Evolutionary conservation across 768 basidiomycete genomes (phyloP), one percentile per base, ranked within the genome.

Genomic region (Hebeloma cylindrosporum): DNA sequence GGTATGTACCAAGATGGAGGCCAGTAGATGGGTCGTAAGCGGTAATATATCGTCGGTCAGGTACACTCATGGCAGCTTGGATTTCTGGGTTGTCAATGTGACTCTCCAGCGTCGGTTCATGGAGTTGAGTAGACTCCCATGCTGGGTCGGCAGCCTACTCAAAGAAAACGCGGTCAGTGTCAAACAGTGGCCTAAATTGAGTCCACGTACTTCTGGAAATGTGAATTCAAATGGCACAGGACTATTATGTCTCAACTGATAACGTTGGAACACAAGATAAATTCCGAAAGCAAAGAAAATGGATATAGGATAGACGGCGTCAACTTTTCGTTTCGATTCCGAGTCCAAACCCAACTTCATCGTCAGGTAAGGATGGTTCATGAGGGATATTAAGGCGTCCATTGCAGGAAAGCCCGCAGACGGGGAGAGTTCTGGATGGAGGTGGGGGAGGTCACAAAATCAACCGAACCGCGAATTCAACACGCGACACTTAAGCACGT

Each of bases 11-110:
- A 38, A 96, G 73, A 56, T 94, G 92, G 29, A 87, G 73, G 16
- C 83, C 84, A 10, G 89, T 94, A 3, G 93, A 83, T 10, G 95
- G 95, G 64, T 97, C 95, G 56, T 81, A 98, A 60, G 85, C 84
- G 2, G 95, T 98, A 48, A 97, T 86, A 59, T 87, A 92, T 30
- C 80, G 73, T 34, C 79, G 70, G 29, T 72, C 73, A 1, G 68
- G 61, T 22, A 75, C 60, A 9, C 64, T 60, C 32, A 74, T 58
- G 1, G 72, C 59, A 3, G 84, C 81, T 27, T 77, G 66, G 23
- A 93, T 69, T 7, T 74, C 73, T 1, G 69, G 62, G 50, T 79
- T 71, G 5, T 69, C 66, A 29, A 76, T 61, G 62, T 94, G 92
- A 3, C 88, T 83, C 48, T 75, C 72, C 32, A 93, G 71, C 40